These are phyloP conservation scores for Zanthoxylum bungeanum DNA, from an alignment of 345 rosid genomes.

Conservation along the genomic window DNA sequence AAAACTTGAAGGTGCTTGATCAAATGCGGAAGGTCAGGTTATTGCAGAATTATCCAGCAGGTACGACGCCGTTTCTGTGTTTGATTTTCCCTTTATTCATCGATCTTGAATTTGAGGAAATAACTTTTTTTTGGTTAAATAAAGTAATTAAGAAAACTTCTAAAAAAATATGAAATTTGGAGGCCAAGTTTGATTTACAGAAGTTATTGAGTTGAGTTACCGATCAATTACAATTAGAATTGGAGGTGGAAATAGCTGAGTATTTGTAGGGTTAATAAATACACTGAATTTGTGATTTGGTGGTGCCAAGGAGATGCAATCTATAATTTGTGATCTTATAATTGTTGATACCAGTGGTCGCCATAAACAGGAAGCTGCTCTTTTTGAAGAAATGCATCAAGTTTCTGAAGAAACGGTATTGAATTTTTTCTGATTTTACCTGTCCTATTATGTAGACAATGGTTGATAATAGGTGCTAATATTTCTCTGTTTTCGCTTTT, in stretches of 20 bases:
- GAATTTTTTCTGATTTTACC: background rate
- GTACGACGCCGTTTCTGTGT: background rate
- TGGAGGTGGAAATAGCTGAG: no score
- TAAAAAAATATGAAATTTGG: background rate
- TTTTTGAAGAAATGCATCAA: constrained; percentile 98
- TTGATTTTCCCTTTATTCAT: no score
- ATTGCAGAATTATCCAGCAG: no score
- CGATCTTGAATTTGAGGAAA: background rate
- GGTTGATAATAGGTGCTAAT: background rate
- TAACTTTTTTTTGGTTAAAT: background rate
- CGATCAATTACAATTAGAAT: background rate
- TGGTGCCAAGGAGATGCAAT: background rate
- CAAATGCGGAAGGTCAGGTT: no score
- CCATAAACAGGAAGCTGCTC: constrained; percentile 92
- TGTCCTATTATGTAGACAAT: background rate
- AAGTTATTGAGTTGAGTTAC: background rate
- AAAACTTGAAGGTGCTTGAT: no score
- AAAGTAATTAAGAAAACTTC: background rate
- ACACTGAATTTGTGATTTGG: no score
- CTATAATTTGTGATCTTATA: constrained; percentile 57
- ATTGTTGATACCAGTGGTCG: constrained; percentile 96
- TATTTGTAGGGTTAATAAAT: background rate
- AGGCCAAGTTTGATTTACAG: background rate
- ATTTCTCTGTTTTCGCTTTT: background rate
- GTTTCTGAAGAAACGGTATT: constrained; percentile 91